A percentile compares a stretch with the other conserved stretches of the same genome.
Evolutionary conservation across 2,329 filamentous ascomycete species (phyloP).

Genomic region (Huntiella savannae): DNA sequence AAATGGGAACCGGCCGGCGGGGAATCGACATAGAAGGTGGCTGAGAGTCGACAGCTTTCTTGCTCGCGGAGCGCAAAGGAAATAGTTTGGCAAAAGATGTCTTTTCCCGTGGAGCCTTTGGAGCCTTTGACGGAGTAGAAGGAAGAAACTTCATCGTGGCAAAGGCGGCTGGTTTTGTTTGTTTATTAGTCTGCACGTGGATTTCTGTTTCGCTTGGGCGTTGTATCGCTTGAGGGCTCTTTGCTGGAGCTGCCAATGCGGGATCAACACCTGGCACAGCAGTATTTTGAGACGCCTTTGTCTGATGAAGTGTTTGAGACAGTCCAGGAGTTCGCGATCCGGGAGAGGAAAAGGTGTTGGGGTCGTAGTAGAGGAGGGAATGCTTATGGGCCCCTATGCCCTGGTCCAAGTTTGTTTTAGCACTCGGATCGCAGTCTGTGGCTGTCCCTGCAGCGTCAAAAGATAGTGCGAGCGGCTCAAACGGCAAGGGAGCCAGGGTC

Average conservation of each 20-base stretch:
- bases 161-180: constrained; percentile 12
- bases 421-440: not conserved
- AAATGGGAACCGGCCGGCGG: constrained; percentile 18
- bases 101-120: constrained; percentile 13
- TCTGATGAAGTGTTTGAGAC: constrained; percentile 7
- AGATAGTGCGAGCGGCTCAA: constrained; percentile 11
- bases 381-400: not conserved
- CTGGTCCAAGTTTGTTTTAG: not conserved
- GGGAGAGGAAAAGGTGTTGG: not conserved
- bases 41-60: constrained; percentile 10
- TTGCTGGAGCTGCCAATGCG: not conserved
- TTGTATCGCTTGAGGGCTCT: not conserved
- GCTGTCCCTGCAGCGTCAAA: not conserved
- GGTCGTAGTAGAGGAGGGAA: not conserved
- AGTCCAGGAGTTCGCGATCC: not conserved
- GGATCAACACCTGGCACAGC: not conserved
- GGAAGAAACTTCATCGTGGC: constrained; percentile 10
- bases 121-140: constrained; percentile 7
- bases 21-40: constrained; percentile 19
- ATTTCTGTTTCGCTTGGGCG: no score
- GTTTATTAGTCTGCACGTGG: not conserved
- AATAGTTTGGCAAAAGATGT: constrained; percentile 12
- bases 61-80: constrained; percentile 13
- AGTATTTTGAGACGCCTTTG: constrained; percentile 2
- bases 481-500: constrained; percentile 4